phyloP scores from a whole-genome alignment of 495 filamentous ascomycete genomes.

The Friedmanniomyces simplex region DNA sequence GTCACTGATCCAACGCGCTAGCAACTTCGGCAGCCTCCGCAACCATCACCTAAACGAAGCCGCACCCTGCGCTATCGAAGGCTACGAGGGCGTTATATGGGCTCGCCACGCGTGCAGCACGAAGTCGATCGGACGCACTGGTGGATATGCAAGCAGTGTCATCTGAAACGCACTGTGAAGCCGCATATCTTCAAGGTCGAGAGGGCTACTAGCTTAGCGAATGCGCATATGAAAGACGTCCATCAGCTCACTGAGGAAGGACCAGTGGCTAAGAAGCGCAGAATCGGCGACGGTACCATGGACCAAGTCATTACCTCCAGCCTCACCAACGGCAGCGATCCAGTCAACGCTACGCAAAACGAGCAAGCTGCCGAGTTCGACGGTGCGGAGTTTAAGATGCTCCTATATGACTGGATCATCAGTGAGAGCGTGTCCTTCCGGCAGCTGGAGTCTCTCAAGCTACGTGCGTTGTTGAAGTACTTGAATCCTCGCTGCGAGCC shows the following conservation, averaged over 20 bases:
- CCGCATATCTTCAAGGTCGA: background rate
- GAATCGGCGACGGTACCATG: background rate
- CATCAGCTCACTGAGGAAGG: background rate
- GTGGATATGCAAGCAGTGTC: background rate
- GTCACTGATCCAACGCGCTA: background rate
- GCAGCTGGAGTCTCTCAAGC: background rate
- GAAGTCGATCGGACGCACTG: background rate
- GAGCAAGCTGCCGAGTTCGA: background rate
- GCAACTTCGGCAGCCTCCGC: background rate
- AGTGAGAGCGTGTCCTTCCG: background rate
- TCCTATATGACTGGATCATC: conserved; percentile 8
- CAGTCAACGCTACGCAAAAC: background rate
- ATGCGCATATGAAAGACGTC: background rate
- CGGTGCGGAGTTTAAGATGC: background rate
- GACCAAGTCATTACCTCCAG: background rate
- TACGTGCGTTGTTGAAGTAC: background rate
- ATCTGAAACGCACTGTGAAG: background rate
- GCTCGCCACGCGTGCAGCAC: background rate
- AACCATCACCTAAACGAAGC: background rate
- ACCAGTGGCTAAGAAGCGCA: background rate
- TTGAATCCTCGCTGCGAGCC: background rate
- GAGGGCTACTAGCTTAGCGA: background rate
- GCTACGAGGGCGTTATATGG: background rate
- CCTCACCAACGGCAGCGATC: background rate
- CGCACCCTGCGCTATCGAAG: background rate